These are phyloP conservation scores for Cystofilobasidium bisporidii DNA, from an alignment of 768 basidiomycete genomes.

Conservation along the genomic window DNA sequence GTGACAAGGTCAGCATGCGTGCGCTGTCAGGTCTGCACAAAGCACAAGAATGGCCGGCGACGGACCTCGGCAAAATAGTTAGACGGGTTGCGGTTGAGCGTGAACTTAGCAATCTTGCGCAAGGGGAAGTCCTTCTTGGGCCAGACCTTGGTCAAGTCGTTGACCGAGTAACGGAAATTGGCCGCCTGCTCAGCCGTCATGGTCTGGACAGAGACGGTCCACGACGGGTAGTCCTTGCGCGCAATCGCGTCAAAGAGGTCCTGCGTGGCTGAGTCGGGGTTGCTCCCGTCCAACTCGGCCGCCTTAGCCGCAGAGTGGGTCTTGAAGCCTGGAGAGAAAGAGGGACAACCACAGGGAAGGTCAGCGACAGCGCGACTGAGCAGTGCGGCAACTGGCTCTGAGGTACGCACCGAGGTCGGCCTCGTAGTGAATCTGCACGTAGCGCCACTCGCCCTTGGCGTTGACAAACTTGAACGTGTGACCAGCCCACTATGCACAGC, in stretches of 20 bases:
- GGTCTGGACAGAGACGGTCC: slow-evolving; percentile 44
- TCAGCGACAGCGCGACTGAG: too few species aligned
- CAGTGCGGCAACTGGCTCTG: too few species aligned
- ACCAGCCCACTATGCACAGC: slow-evolving; percentile 47
- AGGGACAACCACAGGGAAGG: too few species aligned
- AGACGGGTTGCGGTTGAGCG: slow-evolving; percentile 41
- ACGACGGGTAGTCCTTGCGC: slow-evolving; percentile 40
- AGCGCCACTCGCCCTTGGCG: slow-evolving; percentile 34
- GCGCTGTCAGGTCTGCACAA: slow-evolving; percentile 17
- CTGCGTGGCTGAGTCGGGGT: slow-evolving; percentile 42
- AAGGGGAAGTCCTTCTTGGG: slow-evolving; percentile 42
- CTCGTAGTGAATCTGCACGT: slow-evolving; percentile 41
- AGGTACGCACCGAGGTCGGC: slow-evolving; percentile 40
- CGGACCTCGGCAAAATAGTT: slow-evolving; percentile 43
- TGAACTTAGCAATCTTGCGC: slow-evolving; percentile 41
- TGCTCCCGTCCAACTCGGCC: slow-evolving; percentile 55
- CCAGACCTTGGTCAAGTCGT: slow-evolving; percentile 70
- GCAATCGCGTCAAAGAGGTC: slow-evolving; percentile 45
- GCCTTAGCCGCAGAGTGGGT: slow-evolving; percentile 64
- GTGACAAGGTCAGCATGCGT: not conserved
- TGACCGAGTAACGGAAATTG: slow-evolving; percentile 68
- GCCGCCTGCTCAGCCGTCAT: slow-evolving; percentile 90
- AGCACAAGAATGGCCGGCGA: not conserved
- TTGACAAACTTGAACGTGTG: slow-evolving; percentile 44
- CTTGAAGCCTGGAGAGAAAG: too few species aligned